Percentiles rank a stretch among this genome's conserved stretches.
phyloP scores from a whole-genome alignment of 768 basidiomycete genomes.

The Kwoniella bestiolae region DNA sequence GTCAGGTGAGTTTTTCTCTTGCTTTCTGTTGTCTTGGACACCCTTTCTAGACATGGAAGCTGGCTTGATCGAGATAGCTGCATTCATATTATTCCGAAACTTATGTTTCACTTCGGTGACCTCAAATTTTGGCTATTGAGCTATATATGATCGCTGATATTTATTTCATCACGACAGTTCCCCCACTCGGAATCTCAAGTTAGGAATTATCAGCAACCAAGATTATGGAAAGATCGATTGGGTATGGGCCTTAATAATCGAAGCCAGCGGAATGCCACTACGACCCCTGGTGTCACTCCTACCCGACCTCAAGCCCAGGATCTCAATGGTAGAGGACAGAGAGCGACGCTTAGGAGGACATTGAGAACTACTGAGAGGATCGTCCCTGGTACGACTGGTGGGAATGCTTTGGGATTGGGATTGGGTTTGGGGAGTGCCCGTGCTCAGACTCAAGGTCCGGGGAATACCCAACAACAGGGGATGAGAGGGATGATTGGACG shows the following conservation, averaged over 20 bases:
- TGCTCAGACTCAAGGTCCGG: not conserved
- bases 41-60: no score
- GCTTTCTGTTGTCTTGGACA: no score
- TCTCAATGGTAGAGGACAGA: not conserved
- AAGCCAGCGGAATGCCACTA: no score
- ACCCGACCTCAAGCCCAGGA: not conserved
- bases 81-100: no score
- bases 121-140: no score
- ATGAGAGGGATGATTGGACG: not conserved
- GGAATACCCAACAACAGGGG: not conserved
- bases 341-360: not conserved
- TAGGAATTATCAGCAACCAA: constrained; percentile 2
- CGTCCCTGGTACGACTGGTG: not conserved
- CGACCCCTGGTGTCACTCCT: no score
- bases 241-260: not conserved
- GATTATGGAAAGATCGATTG: constrained; percentile 12
- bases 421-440: not conserved
- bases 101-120: not conserved
- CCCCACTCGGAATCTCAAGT: constrained; percentile 3
- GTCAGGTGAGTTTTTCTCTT: constrained; percentile 11
- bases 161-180: no score
- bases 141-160: no score
- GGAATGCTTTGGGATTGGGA: not conserved
- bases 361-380: not conserved
- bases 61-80: not conserved